Evolutionary conservation across 2,329 filamentous ascomycete genomes (phyloP), one percentile per base, ranked within the genome.

Genomic region (Volutella citrinella): DNA sequence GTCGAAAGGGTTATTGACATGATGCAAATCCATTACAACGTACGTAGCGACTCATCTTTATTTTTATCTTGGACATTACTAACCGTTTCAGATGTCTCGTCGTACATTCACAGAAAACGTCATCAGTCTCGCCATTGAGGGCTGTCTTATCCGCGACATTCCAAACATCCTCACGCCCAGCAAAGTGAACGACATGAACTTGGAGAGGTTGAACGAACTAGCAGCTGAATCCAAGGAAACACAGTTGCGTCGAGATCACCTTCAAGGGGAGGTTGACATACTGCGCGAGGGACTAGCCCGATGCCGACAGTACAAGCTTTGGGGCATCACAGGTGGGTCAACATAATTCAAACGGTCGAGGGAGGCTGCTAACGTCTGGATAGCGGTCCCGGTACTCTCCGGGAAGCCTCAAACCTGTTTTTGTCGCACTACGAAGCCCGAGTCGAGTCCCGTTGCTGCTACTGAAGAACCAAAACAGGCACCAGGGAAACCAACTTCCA

Each of bases 61-160:
- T 3, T 5, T 2, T 5, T n/a, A 4, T 3, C 5, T 13, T 14
- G 4, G 19, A 3, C 2, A 8, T n/a, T 29, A 4, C 27, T 40
- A 8, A 42, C 23, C 10, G 6, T 5, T 13, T 18, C 7, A 69
- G 65, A 63, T 66, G 48, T 63, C 66, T 3, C 54, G 66, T 4
- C 46, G 63, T 10, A 67, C 63, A 0, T 72, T 75, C 29, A 56
- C 66, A 4, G 66, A 76, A 5, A 72, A 72, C 14, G 54, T 75
- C 9, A 57, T 66, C 13, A 70, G 62, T n/a, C 54, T 74, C 1
- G 70, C 62, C 0, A 56, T 72, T 1, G 72, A 76, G 43, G 67
- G 66, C 19, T 72, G 68, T 27, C 61, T 76, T 1, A 49, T 76
- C 1, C 48, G 36, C 1, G 58, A 65, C 3, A 37, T 75, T 1